Evolutionary conservation across 2,329 filamentous ascomycete genomes (phyloP), one percentile per base, ranked within the genome.

Genomic region (Claviceps humidiphila): DNA sequence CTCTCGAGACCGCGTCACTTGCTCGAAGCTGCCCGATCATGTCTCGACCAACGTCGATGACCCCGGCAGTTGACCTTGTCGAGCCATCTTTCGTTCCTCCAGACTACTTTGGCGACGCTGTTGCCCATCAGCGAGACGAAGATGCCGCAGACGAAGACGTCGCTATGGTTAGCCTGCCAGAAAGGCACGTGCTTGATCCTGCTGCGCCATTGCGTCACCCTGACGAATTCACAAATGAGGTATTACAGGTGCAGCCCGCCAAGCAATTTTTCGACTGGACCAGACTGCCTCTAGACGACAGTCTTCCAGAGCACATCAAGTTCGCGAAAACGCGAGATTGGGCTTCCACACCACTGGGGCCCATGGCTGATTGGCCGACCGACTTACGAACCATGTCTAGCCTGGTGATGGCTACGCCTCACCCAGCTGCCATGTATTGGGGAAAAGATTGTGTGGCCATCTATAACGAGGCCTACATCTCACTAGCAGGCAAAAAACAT

Each of bases 371-470:
- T 47, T 94, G 87, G 87, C 71, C 77, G 1, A 69, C 78, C 34
- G 85, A 89, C 59, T 68, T 93, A 48, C 77, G 88, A 51, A 79
- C 81, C 56, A 87, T 90, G 82, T 84, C 85, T 49, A 91, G 90
- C 64, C 68, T 91, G 44, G 81, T 94, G 58, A 89, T 93, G 85
- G 84, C 79, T 14, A 85, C 80, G 54, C 85, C 85, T 11, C 81
- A 89, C 61, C 84, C 85, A 1, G 80, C 82, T 5, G 83, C 84
- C 7, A 80, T 89, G 74, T 91, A 90, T 64, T 91, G 87, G 87
- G 87, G 87, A 0, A 72, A 75, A 2, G 81, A 89, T 13, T 72
- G 79, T 43, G 75, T 82, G 16, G 76, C 77, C 7, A 77, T 89
- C 9, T 89, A 89, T 66, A 89, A 89, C 58, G 83, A 86, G 59